Evolutionary conservation across 345 rosid species (phyloP).

Genomic region (Bruguiera parviflora): DNA sequence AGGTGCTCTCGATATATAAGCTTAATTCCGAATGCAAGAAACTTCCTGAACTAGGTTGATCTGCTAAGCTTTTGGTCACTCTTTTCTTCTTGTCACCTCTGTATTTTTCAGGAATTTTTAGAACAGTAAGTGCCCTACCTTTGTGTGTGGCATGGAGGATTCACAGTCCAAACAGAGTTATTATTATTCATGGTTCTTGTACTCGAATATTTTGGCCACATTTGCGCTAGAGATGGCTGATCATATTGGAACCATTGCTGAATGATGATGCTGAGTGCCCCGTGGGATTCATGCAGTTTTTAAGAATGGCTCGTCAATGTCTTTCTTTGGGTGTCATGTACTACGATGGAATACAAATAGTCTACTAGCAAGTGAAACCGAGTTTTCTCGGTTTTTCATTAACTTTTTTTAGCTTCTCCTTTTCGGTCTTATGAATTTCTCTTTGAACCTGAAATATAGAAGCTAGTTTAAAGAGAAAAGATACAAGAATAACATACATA

Average conservation of each 20-base stretch:
- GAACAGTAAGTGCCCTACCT: not conserved
- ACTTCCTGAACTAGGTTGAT: not conserved
- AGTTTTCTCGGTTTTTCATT: no score
- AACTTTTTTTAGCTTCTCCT: no score
- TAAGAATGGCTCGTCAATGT: not conserved
- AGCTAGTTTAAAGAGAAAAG: no score
- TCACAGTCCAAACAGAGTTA: not conserved
- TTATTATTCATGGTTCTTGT: not conserved
- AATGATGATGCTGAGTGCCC: not conserved
- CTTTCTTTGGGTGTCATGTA: not conserved
- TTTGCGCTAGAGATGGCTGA: slow-evolving; percentile 5
- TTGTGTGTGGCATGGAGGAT: not conserved
- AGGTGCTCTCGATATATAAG: no score
- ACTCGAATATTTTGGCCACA: slow-evolving; percentile 4
- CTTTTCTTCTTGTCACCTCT: not conserved
- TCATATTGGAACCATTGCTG: not conserved
- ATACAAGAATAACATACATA: no score
- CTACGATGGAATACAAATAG: no score
- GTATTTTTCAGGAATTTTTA: not conserved
- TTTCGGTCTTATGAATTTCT: not conserved
- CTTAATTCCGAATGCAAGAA: no score
- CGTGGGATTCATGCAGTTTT: not conserved
- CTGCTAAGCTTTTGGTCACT: not conserved
- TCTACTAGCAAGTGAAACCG: no score
- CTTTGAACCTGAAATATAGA: no score